phyloP scores from a whole-genome alignment of 2,329 filamentous ascomycete species.

The Stemphylium lycopersici region DNA sequence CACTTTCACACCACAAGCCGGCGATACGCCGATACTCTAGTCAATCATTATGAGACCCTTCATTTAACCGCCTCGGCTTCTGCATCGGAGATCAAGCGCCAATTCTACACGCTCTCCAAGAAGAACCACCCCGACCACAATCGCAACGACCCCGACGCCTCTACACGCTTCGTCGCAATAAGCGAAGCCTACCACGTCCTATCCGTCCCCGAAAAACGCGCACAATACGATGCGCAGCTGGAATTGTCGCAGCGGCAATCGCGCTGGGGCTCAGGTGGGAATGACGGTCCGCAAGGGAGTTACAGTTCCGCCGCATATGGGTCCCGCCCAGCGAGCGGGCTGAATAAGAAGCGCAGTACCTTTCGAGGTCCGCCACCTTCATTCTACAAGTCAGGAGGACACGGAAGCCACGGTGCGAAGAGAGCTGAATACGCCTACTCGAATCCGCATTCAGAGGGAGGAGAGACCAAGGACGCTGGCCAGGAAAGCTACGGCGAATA shows the following conservation, averaged over 20 bases:
- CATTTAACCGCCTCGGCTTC: constrained; percentile 73
- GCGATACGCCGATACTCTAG: constrained; percentile 45
- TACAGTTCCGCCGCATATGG: constrained; percentile 65
- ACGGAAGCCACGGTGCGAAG: constrained; percentile 70
- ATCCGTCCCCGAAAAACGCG: constrained; percentile 73
- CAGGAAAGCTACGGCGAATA: constrained; percentile 40
- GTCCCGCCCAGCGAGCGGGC: constrained; percentile 77
- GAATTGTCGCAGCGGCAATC: constrained; percentile 44
- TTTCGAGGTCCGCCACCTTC: constrained; percentile 88
- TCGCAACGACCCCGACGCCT: constrained; percentile 72
- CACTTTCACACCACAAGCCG: constrained; percentile 56
- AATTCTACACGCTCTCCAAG: constrained; percentile 92
- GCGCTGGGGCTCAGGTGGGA: constrained; percentile 38
- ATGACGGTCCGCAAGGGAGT: constrained; percentile 60
- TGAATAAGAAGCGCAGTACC: constrained; percentile 75
- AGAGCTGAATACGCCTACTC: constrained; percentile 54
- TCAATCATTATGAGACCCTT: constrained; percentile 83
- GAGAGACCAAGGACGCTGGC: constrained; percentile 29
- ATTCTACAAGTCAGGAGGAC: constrained; percentile 84
- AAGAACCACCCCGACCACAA: constrained; percentile 92
- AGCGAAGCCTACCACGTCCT: constrained; percentile 84
- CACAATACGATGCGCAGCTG: constrained; percentile 78
- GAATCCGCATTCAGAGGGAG: constrained; percentile 18
- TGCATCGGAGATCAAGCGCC: constrained; percentile 82
- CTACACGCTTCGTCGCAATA: constrained; percentile 79